These are phyloP conservation scores for Pneumocystis wakefieldiae DNA, from an alignment of 1,139 yeast genomes.

Conservation along the genomic window DNA sequence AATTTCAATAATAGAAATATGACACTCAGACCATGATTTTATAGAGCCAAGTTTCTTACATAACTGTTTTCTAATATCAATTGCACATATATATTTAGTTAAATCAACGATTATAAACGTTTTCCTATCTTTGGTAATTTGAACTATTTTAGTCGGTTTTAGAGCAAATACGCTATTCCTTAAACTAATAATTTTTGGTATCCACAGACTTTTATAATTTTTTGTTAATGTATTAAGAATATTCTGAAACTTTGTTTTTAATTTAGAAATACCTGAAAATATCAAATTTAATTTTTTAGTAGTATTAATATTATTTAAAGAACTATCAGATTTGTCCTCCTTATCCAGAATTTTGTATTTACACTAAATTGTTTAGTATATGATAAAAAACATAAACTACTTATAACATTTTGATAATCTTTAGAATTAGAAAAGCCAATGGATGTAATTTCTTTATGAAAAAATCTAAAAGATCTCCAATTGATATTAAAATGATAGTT, in stretches of 20 bases:
- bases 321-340: neutral
- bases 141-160: slow-evolving; percentile 23
- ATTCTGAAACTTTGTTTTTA: neutral
- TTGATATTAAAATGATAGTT: neutral
- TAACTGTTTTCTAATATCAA: slow-evolving; percentile 26
- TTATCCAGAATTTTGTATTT: neutral
- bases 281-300: neutral
- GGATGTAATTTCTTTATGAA: neutral
- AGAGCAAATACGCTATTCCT: neutral
- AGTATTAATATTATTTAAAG: neutral
- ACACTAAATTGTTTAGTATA: neutral
- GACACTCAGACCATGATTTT: slow-evolving; percentile 24
- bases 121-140: slow-evolving; percentile 47
- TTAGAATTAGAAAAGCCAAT: neutral
- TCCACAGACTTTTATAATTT: neutral
- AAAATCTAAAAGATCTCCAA: neutral
- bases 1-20: slow-evolving; percentile 59
- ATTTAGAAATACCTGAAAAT: neutral
- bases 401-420: neutral
- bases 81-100: slow-evolving; percentile 23
- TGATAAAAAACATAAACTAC: neutral
- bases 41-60: slow-evolving; percentile 30
- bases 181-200: neutral
- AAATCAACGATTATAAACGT: slow-evolving; percentile 37
- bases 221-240: neutral